Percentiles rank a stretch among this genome's conserved stretches.
phyloP scores from a whole-genome alignment of 495 filamentous ascomycete genomes.

The Bryoglossum gracile region DNA sequence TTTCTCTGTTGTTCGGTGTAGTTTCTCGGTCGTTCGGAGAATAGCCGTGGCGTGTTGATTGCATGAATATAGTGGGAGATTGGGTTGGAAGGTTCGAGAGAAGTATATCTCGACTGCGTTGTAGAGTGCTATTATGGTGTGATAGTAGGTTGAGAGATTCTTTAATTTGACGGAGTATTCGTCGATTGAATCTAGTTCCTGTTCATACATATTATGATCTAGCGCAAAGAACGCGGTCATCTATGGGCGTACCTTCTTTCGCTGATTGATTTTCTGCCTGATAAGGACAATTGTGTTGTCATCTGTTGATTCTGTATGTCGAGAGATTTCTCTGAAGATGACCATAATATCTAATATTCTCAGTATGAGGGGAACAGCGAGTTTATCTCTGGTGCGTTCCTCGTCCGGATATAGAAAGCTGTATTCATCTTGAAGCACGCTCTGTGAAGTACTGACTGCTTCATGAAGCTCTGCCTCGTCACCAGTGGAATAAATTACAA shows the following conservation, averaged over 20 bases:
- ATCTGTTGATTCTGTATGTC: conserved; percentile 1
- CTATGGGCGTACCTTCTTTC: not conserved
- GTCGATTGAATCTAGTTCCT: conserved; percentile 1
- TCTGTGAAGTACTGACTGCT: conserved; percentile 1
- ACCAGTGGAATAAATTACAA: not conserved
- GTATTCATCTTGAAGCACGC: conserved; percentile 3
- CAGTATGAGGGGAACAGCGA: conserved; percentile 1
- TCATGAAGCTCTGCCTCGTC: conserved; percentile 3
- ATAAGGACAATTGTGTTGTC: not conserved
- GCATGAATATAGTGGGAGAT: not conserved
- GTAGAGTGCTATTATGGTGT: not conserved
- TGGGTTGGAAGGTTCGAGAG: conserved; percentile 6
- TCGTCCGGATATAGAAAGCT: conserved; percentile 5
- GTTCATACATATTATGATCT: not conserved
- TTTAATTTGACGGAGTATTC: not conserved
- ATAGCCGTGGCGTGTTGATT: conserved; percentile 1
- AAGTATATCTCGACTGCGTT: conserved; percentile 8
- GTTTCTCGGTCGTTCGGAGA: conserved; percentile 1
- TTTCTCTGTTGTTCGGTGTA: not conserved
- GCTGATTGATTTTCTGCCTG: conserved; percentile 4
- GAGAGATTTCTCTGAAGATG: conserved; percentile 4
- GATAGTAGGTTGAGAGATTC: conserved; percentile 1
- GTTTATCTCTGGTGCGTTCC: conserved; percentile 1
- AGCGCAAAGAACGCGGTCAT: not conserved
- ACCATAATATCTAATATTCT: conserved; percentile 6